Evolutionary conservation across 805 yeast species (phyloP).

Genomic region (Myxozyma lipomycoides): DNA sequence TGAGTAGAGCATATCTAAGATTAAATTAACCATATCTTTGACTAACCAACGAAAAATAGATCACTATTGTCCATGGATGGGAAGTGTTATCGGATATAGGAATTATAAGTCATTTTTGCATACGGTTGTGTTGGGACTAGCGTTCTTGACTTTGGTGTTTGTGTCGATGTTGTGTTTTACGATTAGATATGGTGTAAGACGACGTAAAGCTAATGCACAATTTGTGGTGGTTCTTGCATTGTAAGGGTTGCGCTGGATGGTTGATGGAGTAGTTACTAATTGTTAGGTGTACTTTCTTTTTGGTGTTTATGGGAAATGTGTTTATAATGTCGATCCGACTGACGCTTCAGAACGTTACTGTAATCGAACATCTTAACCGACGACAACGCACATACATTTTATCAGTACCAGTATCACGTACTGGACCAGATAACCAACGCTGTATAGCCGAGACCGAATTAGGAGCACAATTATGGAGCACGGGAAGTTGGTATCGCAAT

Average conservation of each 20-base stretch:
- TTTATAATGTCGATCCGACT: neutral
- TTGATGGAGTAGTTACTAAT: too few species aligned
- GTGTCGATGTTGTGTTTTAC: constrained; percentile 18
- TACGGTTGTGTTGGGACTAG: constrained; percentile 31
- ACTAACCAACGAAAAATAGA: too few species aligned
- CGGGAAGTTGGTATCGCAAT: constrained; percentile 16
- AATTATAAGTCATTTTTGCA: constrained; percentile 62
- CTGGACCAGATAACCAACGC: neutral
- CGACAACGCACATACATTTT: constrained; percentile 11
- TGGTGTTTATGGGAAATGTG: neutral
- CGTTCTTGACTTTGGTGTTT: constrained; percentile 13
- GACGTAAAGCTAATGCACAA: constrained; percentile 19
- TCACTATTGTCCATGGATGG: constrained; percentile 80
- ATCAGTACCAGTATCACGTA: neutral
- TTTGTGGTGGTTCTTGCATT: constrained; percentile 18
- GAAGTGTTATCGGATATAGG: constrained; percentile 61
- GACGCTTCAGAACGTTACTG: constrained; percentile 12
- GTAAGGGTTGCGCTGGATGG: constrained; percentile 3
- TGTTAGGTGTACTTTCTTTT: too few species aligned
- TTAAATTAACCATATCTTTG: neutral
- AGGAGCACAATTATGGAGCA: constrained; percentile 26
- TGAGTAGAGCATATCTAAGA: neutral
- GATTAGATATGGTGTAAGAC: constrained; percentile 5
- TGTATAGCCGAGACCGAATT: constrained; percentile 12
- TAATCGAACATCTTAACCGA: constrained; percentile 19